These are phyloP conservation scores for Chytriomyces sp. DNA, from an alignment of 192 early-diverging fungal species.

Conservation along the genomic window DNA sequence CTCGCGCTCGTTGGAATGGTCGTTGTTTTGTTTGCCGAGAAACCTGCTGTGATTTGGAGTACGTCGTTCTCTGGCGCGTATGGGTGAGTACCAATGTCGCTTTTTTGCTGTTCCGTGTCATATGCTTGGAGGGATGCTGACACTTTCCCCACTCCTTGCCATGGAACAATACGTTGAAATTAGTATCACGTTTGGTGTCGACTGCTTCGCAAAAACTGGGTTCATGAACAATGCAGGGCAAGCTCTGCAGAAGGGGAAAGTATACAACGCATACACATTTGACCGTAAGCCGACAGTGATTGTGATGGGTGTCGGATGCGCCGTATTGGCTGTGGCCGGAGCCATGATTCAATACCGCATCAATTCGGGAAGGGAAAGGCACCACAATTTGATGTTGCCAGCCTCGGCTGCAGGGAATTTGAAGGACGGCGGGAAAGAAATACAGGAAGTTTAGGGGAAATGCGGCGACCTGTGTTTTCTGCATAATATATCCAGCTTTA, in stretches of 20 bases:
- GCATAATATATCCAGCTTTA: neutral
- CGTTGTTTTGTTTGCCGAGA: conserved; percentile 66
- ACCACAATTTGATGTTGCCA: neutral
- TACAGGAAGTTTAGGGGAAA: neutral
- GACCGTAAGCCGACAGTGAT: conserved; percentile 9
- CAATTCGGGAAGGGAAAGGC: conserved; percentile 8
- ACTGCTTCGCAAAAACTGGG: conserved; percentile 77
- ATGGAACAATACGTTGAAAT: no score
- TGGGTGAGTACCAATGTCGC: conserved; percentile 32
- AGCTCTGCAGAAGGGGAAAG: conserved; percentile 9
- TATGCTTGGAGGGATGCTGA: no score
- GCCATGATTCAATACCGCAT: conserved; percentile 67
- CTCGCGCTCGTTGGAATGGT: conserved; percentile 66
- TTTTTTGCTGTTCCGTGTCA: no score
- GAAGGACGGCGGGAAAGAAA: neutral
- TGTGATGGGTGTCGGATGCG: conserved; percentile 7
- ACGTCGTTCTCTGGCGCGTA: conserved; percentile 79
- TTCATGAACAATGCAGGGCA: conserved; percentile 59
- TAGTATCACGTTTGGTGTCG: conserved; percentile 74
- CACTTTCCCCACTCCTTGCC: no score
- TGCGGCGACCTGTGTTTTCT: neutral
- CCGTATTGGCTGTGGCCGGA: conserved; percentile 50
- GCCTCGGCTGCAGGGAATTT: neutral
- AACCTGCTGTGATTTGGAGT: conserved; percentile 65
- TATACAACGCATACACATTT: neutral